These are phyloP conservation scores for Ogataea ramenticola DNA, from an alignment of 805 yeast species.

Conservation along the genomic window DNA sequence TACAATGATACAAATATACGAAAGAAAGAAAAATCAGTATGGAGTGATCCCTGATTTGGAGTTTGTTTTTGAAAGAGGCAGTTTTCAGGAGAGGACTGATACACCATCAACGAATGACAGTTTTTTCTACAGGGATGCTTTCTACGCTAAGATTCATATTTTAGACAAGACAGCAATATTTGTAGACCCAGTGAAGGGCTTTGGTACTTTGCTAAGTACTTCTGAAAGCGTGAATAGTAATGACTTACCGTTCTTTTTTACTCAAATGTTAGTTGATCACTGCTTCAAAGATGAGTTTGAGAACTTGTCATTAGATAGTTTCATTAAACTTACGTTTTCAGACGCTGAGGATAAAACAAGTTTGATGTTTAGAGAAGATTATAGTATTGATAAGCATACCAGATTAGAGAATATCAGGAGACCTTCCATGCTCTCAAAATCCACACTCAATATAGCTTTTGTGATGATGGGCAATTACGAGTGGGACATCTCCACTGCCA, in stretches of 20 bases:
- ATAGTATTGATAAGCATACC: background rate
- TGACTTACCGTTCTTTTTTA: conserved; percentile 42
- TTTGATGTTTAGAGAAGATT: background rate
- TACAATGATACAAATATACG: conserved; percentile 37
- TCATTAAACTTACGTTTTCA: conserved; percentile 7
- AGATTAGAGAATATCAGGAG: background rate
- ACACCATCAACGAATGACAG: background rate
- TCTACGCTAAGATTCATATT: conserved; percentile 14
- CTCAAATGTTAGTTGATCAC: conserved; percentile 31
- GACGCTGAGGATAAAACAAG: background rate
- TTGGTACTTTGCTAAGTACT: conserved; percentile 26
- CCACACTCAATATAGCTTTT: conserved; percentile 3
- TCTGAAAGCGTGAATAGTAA: conserved; percentile 33
- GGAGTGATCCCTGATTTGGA: background rate
- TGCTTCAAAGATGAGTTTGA: conserved; percentile 21
- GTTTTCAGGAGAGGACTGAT: conserved; percentile 1
- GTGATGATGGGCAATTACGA: conserved; percentile 8
- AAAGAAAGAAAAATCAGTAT: conserved; percentile 23
- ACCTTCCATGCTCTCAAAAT: background rate
- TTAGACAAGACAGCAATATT: conserved; percentile 19
- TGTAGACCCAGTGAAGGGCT: conserved; percentile 17
- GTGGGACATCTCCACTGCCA: conserved; percentile 15
- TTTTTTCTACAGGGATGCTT: conserved; percentile 9
- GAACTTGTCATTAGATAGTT: conserved; percentile 15
- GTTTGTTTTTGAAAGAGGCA: background rate